Base-by-base conservation (phyloP, 75 land plant genomes). In the Selaginella tamariscina region DNA sequence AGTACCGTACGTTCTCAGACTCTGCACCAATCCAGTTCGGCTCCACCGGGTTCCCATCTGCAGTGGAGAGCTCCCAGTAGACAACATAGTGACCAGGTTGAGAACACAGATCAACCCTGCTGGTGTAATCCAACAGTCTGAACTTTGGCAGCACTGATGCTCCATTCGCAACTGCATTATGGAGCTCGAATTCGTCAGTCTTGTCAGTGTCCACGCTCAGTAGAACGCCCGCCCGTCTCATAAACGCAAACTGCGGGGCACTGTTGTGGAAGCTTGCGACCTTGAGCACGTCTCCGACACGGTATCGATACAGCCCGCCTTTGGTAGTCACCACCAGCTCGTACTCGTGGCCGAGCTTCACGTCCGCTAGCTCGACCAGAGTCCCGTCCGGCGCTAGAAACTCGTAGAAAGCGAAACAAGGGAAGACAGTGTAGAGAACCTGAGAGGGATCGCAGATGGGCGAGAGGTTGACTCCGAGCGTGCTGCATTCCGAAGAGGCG, bases 171-270 rank as follows among this genome's bases (percentile, higher is more conserved):
- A 59, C 26, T 8, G 62, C 62, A n/a, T 2, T 23, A 8, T 59
- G 62, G 62, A 59, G 62, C 62, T 59, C 62, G n/a, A 23, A 2
- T 23, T 59, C 62, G 26, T 59, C 62, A n/a, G 62, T 59, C 62
- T 59, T 59, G 26, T 59, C 62, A 2, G 62, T 23, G 26, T 59
- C 62, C 9, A 59, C 26, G 62, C 62, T 59, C 27, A 59, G n/a
- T 8, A 59, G 23, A 26, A 59, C 26, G 5, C 62, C 62, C 21
- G 62, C 21, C 27, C 62, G 62, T 5, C 62, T 5, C 9, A 59
- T n/a, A 21, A 59, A 59, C 9, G 62, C 8, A 21, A 59, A 59
- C 27, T 23, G 62, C 27, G 23, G 62, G 9, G n/a, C 21, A 5
- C 8, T 2, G 26, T 59, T 59, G 5, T 59, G 2, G 24, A 59